Evolutionary conservation across 768 basidiomycete species (phyloP).

Genomic region (Tricholoma saponaceum): DNA sequence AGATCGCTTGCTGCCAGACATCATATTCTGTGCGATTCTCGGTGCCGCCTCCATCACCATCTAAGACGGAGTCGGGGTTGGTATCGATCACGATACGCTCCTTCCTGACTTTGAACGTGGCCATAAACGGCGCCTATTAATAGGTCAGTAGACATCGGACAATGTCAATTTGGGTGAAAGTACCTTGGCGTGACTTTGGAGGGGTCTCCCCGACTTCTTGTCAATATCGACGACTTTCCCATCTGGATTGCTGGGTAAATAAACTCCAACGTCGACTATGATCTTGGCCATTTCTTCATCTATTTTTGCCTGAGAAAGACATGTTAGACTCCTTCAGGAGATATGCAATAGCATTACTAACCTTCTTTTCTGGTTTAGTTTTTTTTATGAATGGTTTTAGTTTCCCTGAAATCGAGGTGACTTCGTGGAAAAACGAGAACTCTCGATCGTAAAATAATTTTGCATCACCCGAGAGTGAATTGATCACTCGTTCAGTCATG

Average conservation of each 20-base stretch:
- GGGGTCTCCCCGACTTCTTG: slow-evolving; percentile 90
- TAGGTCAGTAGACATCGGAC: slow-evolving; percentile 1
- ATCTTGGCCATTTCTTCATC: slow-evolving; percentile 99
- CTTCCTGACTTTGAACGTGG: slow-evolving; percentile 97
- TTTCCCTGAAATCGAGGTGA: slow-evolving; percentile 98
- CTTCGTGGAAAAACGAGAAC: slow-evolving; percentile 92
- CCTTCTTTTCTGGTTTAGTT: slow-evolving; percentile 96
- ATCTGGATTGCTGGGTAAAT: slow-evolving; percentile 96
- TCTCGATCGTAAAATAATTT: slow-evolving; percentile 90
- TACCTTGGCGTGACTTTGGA: slow-evolving; percentile 98
- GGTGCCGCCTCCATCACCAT: slow-evolving; percentile 52
- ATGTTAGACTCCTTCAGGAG: slow-evolving; percentile 6
- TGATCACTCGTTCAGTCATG: slow-evolving; percentile 78
- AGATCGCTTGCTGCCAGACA: slow-evolving; percentile 97
- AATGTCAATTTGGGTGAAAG: neutral
- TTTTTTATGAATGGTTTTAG: slow-evolving; percentile 95
- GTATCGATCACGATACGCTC: slow-evolving; percentile 63
- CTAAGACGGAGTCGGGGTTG: slow-evolving; percentile 72
- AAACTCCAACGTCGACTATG: slow-evolving; percentile 89
- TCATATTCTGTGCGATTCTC: slow-evolving; percentile 69
- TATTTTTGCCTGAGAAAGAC: slow-evolving; percentile 75
- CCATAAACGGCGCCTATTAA: slow-evolving; percentile 97
- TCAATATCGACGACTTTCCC: slow-evolving; percentile 97
- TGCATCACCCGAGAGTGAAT: slow-evolving; percentile 84
- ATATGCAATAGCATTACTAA: slow-evolving; percentile 14